These are phyloP conservation scores for Fomitopsis betulina DNA, from an alignment of 1,284 basidiomycete species.

Conservation along the genomic window DNA sequence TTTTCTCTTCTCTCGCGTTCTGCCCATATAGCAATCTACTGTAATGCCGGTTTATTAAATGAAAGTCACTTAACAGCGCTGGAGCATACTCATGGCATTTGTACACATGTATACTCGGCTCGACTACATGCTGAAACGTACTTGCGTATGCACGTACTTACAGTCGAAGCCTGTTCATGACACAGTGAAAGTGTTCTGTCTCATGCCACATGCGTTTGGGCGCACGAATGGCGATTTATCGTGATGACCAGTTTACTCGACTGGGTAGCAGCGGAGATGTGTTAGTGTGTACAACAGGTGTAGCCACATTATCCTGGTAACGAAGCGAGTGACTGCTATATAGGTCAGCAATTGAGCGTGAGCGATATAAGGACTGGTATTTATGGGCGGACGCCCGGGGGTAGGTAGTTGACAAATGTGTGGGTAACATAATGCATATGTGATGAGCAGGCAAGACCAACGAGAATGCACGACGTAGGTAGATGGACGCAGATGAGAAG, in stretches of 20 bases:
- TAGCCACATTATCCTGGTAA: slow-evolving; percentile 8
- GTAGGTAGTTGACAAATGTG: slow-evolving; percentile 5
- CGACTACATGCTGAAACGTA: too few relatives aligned
- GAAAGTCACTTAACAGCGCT: too few relatives aligned
- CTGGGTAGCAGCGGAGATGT: neutral
- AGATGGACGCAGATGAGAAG: neutral
- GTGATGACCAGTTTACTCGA: neutral
- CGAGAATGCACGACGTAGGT: neutral
- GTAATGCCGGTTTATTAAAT: too few relatives aligned
- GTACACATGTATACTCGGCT: too few relatives aligned
- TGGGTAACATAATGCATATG: slow-evolving; percentile 11
- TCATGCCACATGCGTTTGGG: too few relatives aligned
- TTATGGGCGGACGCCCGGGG: slow-evolving; percentile 8
- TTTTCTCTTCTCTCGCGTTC: neutral
- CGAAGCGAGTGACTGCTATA: neutral
- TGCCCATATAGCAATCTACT: neutral
- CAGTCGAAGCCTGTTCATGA: too few relatives aligned
- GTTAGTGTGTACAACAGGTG: neutral
- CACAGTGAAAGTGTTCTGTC: too few relatives aligned
- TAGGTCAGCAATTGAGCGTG: neutral
- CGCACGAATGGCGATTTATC: too few relatives aligned
- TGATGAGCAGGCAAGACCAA: slow-evolving; percentile 1
- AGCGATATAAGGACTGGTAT: slow-evolving; percentile 13
- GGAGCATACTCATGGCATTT: too few relatives aligned
- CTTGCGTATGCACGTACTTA: too few relatives aligned